Conservation (phyloP, 192 early-diverging fungal genomes). For the Backusella westeae region DNA sequence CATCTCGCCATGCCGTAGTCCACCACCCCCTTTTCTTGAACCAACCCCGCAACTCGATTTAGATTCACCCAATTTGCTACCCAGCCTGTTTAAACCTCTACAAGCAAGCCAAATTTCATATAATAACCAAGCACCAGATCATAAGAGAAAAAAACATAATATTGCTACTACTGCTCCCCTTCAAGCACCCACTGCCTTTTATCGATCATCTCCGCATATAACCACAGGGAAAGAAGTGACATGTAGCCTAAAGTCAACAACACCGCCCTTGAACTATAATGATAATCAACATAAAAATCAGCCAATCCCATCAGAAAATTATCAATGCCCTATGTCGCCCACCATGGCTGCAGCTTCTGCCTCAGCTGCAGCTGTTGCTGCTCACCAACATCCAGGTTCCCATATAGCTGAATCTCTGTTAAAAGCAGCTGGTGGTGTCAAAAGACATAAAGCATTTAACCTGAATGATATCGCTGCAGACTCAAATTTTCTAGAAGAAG, state of each 20-base stretch:
- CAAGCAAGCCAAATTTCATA: neutral
- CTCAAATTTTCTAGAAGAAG: constrained; percentile 1
- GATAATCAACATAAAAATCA: neutral
- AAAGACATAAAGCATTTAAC: neutral
- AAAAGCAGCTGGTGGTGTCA: neutral
- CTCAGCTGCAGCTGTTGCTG: constrained; percentile 17
- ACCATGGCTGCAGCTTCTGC: constrained; percentile 30
- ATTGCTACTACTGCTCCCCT: neutral
- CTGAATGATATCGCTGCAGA: neutral
- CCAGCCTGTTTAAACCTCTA: neutral
- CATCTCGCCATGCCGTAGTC: constrained; percentile 6
- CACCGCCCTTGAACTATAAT: neutral
- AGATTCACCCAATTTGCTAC: constrained; percentile 10
- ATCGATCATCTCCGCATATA: neutral
- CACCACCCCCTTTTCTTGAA: constrained; percentile 6
- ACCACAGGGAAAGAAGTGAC: neutral
- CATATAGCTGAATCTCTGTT: constrained; percentile 7
- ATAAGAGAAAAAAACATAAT: neutral
- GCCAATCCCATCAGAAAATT: neutral
- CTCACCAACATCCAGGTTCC: neutral
- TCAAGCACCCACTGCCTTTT: neutral
- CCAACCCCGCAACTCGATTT: constrained; percentile 10
- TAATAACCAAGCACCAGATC: neutral
- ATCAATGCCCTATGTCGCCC: neutral
- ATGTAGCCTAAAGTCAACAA: neutral